Evolutionary conservation across 495 filamentous ascomycete species (phyloP), one percentile per base, ranked within the genome.

Genomic region (Aspergillus haitiensis): DNA sequence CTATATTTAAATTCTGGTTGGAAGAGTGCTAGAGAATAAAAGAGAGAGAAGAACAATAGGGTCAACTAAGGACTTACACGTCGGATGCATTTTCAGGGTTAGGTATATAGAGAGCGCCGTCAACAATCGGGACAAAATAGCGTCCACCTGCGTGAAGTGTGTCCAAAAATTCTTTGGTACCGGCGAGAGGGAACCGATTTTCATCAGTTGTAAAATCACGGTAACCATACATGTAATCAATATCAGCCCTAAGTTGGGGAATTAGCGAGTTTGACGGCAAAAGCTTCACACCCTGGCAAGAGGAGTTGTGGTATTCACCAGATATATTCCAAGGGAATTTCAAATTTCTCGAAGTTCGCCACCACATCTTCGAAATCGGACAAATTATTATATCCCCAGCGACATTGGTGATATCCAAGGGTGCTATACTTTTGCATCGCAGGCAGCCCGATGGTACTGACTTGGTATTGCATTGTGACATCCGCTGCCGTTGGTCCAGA

Each of bases 51-150:
- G 21, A 27, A 3, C 21, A 27, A 27, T 27, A 1, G 21, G 21
- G 21, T 27, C 21, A 27, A 27, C 21, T 1, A 1, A 27, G 21
- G 21, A 69, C 78, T 67, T 64, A 86, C 69, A 82, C 82, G 72
- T 95, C 91, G 44, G 78, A 85, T 0, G 78, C 76, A 63, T 94
- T 88, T 13, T 82, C 72, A 3, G 88, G 88, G 53, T 91, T 88
- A 0, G 90, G 89, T 27, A 86, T 83, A 62, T 92, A 93, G 33
- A 94, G 84, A 6, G 89, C 91, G 3, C 88, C 81, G 67, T 95
- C 91, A n/a, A 96, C 81, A 48, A 96, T 94, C 0, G 90, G 90
- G 7, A 96, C 80, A 56, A 84, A 95, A 64, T 92, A 87, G 64
- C 88, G 88, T 8, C 84, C 81, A 62, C 82, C 81, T 5, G 74